phyloP scores from a whole-genome alignment of 176 grass and related monocot genomes.

The Olyra latifolia region DNA sequence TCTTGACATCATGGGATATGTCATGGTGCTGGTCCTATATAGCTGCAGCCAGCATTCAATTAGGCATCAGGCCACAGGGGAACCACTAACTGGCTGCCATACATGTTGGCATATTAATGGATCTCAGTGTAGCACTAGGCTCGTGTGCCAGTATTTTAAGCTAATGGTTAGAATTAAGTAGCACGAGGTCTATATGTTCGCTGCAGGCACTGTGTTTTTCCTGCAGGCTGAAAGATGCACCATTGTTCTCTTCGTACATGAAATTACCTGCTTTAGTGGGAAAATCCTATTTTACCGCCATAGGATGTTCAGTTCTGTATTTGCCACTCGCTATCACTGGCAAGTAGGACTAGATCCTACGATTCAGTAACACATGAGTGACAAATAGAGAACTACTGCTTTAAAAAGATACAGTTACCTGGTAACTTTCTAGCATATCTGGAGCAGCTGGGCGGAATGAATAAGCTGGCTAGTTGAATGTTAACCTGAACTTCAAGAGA shows the following conservation, averaged over 20 bases:
- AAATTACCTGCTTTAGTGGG: background rate
- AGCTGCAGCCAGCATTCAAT: constrained; percentile 10
- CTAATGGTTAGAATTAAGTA: background rate
- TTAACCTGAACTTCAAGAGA: no score
- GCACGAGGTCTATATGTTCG: background rate
- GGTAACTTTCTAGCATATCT: background rate
- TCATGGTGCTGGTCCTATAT: constrained; percentile 12
- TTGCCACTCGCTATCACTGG: no score
- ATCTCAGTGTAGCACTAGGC: background rate
- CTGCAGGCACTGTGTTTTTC: background rate
- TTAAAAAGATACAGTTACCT: no score
- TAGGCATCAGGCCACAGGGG: background rate
- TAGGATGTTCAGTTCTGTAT: no score
- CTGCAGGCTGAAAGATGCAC: background rate
- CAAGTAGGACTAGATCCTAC: no score
- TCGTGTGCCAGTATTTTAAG: background rate
- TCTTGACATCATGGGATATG: constrained; percentile 30
- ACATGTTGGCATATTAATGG: constrained; percentile 17
- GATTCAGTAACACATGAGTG: no score
- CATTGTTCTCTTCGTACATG: background rate
- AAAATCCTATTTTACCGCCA: no score
- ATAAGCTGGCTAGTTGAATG: no score
- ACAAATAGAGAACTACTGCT: no score
- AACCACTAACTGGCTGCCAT: constrained; percentile 7
- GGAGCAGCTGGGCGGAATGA: no score